Conservation (phyloP, 2,329 filamentous ascomycete species). For the Penicillium paneum region DNA sequence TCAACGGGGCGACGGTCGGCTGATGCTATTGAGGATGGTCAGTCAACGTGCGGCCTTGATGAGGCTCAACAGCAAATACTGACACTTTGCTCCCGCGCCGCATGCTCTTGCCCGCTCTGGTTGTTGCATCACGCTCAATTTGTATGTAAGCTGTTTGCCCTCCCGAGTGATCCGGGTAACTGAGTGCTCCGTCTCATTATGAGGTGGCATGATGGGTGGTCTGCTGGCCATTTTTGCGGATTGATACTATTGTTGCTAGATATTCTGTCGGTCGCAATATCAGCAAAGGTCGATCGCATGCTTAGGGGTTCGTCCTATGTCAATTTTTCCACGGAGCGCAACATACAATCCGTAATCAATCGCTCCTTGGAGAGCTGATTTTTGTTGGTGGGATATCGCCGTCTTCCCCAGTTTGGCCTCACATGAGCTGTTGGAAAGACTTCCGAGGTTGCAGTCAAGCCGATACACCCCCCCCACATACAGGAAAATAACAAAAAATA, state of each 20-base stretch:
- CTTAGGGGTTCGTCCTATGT: background rate
- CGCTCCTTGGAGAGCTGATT: background rate
- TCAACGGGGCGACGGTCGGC: conserved; percentile 90
- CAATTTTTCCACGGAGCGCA: background rate
- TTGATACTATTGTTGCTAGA: background rate
- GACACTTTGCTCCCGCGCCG: conserved; percentile 92
- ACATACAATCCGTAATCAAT: background rate
- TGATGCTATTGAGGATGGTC: conserved; percentile 54
- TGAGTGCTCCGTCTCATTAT: conserved; percentile 55
- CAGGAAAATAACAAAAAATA: background rate
- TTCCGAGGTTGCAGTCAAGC: background rate
- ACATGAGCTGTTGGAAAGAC: background rate
- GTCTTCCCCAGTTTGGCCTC: background rate
- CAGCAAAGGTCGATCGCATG: conserved; percentile 1
- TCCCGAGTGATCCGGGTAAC: conserved; percentile 64
- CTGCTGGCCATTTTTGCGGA: conserved; percentile 42
- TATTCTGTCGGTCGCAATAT: conserved; percentile 13
- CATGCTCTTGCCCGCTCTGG: conserved; percentile 92
- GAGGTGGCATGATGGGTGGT: conserved; percentile 38
- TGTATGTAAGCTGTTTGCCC: conserved; percentile 75
- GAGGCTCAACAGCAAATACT: conserved; percentile 30
- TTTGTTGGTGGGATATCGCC: background rate
- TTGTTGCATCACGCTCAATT: conserved; percentile 84
- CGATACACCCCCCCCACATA: background rate
- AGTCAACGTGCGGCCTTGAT: background rate